Evolutionary conservation across 1,284 basidiomycete species (phyloP), one percentile per base, ranked within the genome.

Genomic region (Lignosus rhinocerotis): DNA sequence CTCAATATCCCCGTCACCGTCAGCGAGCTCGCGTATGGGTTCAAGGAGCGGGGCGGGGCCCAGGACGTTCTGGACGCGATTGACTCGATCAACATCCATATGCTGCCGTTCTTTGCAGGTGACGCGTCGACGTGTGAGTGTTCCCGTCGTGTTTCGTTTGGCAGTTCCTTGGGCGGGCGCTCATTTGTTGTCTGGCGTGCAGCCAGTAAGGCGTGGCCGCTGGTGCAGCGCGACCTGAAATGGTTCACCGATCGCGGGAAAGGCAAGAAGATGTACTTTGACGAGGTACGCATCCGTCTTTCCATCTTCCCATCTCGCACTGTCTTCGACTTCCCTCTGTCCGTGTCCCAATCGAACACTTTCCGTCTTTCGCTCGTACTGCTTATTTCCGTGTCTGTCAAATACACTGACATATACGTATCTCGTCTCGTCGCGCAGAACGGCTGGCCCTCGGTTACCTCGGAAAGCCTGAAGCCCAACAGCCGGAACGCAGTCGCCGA

Each of bases 251-350:
- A 75, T n/a, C 77, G 85, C 55, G 84, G 81, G 1, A 67, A 78
- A 31, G 84, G 82, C 10, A 90, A 88, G 76, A 91, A 91, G 73
- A 87, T 92, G 67, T 86, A 86, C 66, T 76, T 88, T 48, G 83
- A 81, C 63, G 79, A 89, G 78, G 87, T 83, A 30, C 73, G 67
- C 41, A 34, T 19, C 19, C n/a, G 11, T 21, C 4, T 21, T 53
- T 39, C n/a, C 36, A 1, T n/a, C 9, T 14, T n/a, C n/a, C 36
- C 36, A 14, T 6, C 11, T 5, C 5, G 7, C 36, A 12, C 14
- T 39, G 8, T 39, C 36, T n/a, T n/a, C 6, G 12, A 14, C n/a
- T 14, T 6, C n/a, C 43, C n/a, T 12, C 21, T 34, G 12, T 11
- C 21, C 42, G 25, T 31, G 25, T 9, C 31, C 19, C 38, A 21